Conservation (phyloP, 768 basidiomycete species). For the Suillus fuscotomentosus region DNA sequence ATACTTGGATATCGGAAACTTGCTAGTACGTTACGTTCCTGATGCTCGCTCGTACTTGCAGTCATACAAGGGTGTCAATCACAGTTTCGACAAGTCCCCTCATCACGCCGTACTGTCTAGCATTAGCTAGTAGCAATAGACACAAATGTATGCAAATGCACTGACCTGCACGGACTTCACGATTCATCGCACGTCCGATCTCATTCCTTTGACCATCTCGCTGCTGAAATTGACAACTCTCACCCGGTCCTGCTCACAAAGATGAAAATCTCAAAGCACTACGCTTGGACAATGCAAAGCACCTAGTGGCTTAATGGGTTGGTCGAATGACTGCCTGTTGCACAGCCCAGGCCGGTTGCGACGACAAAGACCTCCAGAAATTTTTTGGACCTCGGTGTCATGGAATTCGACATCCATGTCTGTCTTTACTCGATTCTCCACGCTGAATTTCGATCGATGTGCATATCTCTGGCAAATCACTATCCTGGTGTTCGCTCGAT, state of each 20-base stretch:
- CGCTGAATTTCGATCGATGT: too few species aligned
- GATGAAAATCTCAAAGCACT: background rate
- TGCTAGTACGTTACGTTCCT: background rate
- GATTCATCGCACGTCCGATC: background rate
- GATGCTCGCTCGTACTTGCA: background rate
- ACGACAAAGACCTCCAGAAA: background rate
- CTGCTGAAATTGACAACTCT: background rate
- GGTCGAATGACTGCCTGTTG: background rate
- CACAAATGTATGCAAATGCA: background rate
- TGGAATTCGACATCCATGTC: too few species aligned
- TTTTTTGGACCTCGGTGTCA: background rate
- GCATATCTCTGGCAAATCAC: background rate
- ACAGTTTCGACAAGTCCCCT: background rate
- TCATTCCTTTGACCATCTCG: too few species aligned
- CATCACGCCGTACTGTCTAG: background rate
- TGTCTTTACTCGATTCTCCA: background rate
- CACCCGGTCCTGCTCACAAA: background rate
- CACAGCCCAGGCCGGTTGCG: too few species aligned
- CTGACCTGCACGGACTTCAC: background rate
- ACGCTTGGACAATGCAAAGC: background rate
- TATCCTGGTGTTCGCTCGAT: too few species aligned
- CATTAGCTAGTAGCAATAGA: background rate
- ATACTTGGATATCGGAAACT: background rate
- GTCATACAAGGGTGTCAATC: background rate
- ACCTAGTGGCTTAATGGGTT: background rate